phyloP scores from a whole-genome alignment of 164 flowering plant genomes.

The Magnolia changhungtana region DNA sequence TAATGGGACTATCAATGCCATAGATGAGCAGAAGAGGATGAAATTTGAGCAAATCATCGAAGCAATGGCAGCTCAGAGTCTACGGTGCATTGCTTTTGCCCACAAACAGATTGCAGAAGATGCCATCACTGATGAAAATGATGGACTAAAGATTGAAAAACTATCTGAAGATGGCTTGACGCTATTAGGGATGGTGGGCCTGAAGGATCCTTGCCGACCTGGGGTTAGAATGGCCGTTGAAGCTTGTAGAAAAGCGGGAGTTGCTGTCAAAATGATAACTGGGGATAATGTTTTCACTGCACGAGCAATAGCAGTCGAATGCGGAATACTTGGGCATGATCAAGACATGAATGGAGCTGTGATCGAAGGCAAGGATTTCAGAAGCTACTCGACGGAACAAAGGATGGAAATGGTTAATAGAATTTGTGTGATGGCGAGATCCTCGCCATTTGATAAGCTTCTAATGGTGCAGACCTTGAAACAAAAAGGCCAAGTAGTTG shows the following conservation, averaged over 20 bases:
- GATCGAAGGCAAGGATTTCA: slow-evolving; percentile 49
- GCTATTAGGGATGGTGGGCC: slow-evolving; percentile 46
- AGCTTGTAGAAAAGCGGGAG: slow-evolving; percentile 49
- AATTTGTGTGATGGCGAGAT: slow-evolving; percentile 65
- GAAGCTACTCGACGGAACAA: slow-evolving; percentile 40
- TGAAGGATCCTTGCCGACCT: slow-evolving; percentile 59
- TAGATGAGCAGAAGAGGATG: slow-evolving; percentile 15
- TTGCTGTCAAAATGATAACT: slow-evolving; percentile 55
- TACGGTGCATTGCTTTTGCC: slow-evolving; percentile 39
- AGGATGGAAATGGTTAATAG: slow-evolving; percentile 42
- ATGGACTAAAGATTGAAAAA: slow-evolving; percentile 1
- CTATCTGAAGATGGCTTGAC: slow-evolving; percentile 33
- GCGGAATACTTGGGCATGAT: slow-evolving; percentile 43
- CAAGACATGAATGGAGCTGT: slow-evolving; percentile 28
- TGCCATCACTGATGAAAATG: neutral
- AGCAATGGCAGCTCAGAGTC: slow-evolving; percentile 34
- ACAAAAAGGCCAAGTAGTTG: slow-evolving; percentile 66
- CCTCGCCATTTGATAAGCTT: slow-evolving; percentile 67
- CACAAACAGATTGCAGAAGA: slow-evolving; percentile 11
- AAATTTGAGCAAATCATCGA: slow-evolving; percentile 20
- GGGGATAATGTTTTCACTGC: slow-evolving; percentile 68
- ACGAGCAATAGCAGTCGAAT: slow-evolving; percentile 57
- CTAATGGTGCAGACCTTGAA: slow-evolving; percentile 57
- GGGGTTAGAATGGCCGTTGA: slow-evolving; percentile 52
- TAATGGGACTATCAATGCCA: slow-evolving; percentile 9